These are phyloP conservation scores for Grigorovia yakushimaensis DNA, from an alignment of 805 yeast species.

Conservation along the genomic window DNA sequence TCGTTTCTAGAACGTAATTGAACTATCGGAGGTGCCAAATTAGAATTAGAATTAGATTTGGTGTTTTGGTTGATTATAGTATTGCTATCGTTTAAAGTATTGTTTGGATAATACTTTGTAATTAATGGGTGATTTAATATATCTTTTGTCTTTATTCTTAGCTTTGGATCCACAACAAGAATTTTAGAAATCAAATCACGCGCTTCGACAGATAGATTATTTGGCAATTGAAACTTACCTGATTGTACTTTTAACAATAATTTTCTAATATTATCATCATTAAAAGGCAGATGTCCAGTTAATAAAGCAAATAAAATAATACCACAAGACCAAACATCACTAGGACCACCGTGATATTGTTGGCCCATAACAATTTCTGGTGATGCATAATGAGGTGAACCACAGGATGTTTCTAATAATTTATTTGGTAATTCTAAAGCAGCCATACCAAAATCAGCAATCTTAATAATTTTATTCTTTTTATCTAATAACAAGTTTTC, in stretches of 20 bases:
- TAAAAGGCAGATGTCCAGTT: constrained; percentile 77
- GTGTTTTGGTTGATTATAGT: constrained; percentile 1
- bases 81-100: not conserved
- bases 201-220: constrained; percentile 52
- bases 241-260: constrained; percentile 65
- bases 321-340: constrained; percentile 87
- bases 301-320: constrained; percentile 68
- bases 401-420: constrained; percentile 71
- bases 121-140: constrained; percentile 73
- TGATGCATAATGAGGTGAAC: constrained; percentile 83
- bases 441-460: constrained; percentile 88
- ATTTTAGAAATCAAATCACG: constrained; percentile 54
- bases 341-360: constrained; percentile 73
- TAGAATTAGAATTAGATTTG: constrained; percentile 21
- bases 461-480: constrained; percentile 52
- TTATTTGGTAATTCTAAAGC: constrained; percentile 66
- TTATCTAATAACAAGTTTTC: constrained; percentile 66
- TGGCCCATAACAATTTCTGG: constrained; percentile 78
- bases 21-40: constrained; percentile 11
- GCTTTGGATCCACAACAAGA: constrained; percentile 60
- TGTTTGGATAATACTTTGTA: constrained; percentile 41
- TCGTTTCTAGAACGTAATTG: constrained; percentile 31
- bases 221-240: constrained; percentile 67
- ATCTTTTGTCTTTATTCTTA: constrained; percentile 58
- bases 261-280: constrained; percentile 69